phyloP scores from a whole-genome alignment of 116 monocot genomes.

The Phalaenopsis hybrid region DNA sequence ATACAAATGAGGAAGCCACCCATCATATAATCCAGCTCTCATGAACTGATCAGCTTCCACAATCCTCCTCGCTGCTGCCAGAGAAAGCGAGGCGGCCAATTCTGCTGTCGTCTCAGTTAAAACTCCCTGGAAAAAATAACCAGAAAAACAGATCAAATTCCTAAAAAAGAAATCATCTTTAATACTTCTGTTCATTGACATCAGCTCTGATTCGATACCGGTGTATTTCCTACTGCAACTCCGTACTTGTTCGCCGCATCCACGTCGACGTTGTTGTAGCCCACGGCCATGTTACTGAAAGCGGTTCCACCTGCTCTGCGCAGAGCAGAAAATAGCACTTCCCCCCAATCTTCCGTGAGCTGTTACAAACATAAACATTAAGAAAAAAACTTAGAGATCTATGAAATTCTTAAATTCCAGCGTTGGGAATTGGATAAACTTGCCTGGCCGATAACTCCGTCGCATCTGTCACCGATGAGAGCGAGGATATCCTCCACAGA shows the following conservation, averaged over 20 bases:
- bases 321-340: constrained; percentile 86
- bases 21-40: constrained; percentile 89
- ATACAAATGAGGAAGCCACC: constrained; percentile 96
- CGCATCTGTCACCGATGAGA: constrained; percentile 76
- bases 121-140: constrained; percentile 53
- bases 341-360: constrained; percentile 98
- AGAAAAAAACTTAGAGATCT: background rate
- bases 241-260: constrained; percentile 72
- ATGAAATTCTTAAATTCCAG: background rate
- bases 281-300: constrained; percentile 99
- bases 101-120: constrained; percentile 96
- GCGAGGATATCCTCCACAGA: constrained; percentile 93
- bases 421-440: background rate
- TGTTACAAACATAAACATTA: constrained; percentile 14
- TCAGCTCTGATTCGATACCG: constrained; percentile 27
- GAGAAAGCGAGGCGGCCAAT: constrained; percentile 84
- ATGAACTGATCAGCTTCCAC: constrained; percentile 98
- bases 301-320: constrained; percentile 78
- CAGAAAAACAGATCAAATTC: background rate
- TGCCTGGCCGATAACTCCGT: constrained; percentile 98
- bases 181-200: background rate
- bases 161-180: background rate
- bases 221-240: constrained; percentile 82
- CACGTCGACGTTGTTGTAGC: constrained; percentile 94
- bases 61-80: constrained; percentile 80